Evolutionary conservation across 805 yeast species (phyloP).

Genomic region (Metschnikowia hibisci): DNA sequence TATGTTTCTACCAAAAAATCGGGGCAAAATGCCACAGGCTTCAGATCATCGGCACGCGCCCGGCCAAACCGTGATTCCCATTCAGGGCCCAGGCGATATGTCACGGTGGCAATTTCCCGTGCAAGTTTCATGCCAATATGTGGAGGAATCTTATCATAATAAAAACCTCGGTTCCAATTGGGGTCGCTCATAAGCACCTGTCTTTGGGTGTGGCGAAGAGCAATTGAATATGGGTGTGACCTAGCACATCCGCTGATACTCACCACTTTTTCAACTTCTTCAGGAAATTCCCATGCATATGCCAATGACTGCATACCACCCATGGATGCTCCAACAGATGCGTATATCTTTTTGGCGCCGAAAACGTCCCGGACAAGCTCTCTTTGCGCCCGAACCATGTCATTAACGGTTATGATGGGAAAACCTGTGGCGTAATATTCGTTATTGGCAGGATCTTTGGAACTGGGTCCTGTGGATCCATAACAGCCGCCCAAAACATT

Average conservation of each 20-base stretch:
- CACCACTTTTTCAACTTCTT: conserved; percentile 65
- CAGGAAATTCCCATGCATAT: conserved; percentile 78
- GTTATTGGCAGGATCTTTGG: conserved; percentile 64
- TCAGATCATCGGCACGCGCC: conserved; percentile 74
- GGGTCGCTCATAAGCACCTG: conserved; percentile 94
- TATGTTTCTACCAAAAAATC: conserved; percentile 91
- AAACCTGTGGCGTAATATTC: conserved; percentile 78
- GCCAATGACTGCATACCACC: conserved; percentile 99
- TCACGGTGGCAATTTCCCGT: conserved; percentile 89
- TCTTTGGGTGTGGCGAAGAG: conserved; percentile 88
- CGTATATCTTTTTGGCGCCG: conserved; percentile 61
- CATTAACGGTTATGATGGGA: conserved; percentile 80
- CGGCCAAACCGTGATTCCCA: conserved; percentile 94
- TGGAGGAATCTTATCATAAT: conserved; percentile 78
- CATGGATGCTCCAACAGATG: conserved; percentile 88
- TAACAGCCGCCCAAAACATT: conserved; percentile 93
- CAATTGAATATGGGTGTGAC: conserved; percentile 91
- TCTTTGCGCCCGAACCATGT: conserved; percentile 88
- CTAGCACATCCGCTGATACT: conserved; percentile 91
- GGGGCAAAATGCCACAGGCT: conserved; percentile 85
- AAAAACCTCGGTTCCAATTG: conserved; percentile 88
- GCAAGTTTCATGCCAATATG: conserved; percentile 94
- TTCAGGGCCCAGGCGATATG: conserved; percentile 94
- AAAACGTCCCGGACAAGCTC: conserved; percentile 60
- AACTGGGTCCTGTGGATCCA: conserved; percentile 92